These are phyloP conservation scores for Vigna radiata DNA, from an alignment of 306 rosid genomes.

Conservation along the genomic window DNA sequence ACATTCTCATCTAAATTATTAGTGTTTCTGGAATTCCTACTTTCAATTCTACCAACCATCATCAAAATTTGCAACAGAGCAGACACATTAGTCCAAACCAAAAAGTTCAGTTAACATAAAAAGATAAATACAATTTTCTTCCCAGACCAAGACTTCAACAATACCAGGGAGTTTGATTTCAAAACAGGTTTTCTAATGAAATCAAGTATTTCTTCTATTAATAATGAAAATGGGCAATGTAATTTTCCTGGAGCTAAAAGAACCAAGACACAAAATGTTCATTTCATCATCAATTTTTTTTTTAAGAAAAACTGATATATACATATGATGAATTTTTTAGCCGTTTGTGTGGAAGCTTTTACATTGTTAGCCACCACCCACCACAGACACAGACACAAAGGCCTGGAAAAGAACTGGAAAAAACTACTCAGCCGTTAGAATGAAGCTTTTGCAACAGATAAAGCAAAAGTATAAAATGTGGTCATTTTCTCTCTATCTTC, in stretches of 20 bases:
- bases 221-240: not conserved
- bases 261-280: not conserved
- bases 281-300: not conserved
- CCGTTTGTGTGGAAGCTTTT: not conserved
- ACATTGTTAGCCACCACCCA: not conserved
- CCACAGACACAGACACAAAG: not conserved
- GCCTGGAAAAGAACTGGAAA: not conserved
- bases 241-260: not conserved
- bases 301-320: not conserved
- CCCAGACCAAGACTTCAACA: not conserved
- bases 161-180: not conserved
- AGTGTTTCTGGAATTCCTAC: not conserved
- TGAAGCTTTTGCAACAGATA: not conserved
- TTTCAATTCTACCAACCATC: not conserved
- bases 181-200: not conserved
- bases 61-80: not conserved
- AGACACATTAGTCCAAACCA: not conserved
- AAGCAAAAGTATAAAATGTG: not conserved
- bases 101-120: not conserved
- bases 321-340: not conserved
- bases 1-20: not conserved
- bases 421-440: not conserved
- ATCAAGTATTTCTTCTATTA: not conserved
- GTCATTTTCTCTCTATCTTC: not conserved
- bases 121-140: not conserved